A percentile compares a stretch with the other conserved stretches of the same genome.
These are phyloP conservation scores for Aspergillus pseudoterreus DNA, from an alignment of 2,329 filamentous ascomycete species.

Conservation along the genomic window DNA sequence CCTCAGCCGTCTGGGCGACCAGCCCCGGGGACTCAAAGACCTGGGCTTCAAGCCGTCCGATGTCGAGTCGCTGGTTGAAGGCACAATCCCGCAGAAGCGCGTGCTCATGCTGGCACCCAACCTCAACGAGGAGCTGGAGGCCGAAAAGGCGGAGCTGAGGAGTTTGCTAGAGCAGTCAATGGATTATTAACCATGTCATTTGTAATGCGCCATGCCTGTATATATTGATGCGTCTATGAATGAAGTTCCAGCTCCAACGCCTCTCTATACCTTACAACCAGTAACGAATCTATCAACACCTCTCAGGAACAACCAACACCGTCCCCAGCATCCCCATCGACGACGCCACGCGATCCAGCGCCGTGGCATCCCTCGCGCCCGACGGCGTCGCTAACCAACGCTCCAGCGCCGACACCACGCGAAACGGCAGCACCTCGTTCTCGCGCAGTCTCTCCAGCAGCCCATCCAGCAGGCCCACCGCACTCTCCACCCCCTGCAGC, in stretches of 20 bases:
- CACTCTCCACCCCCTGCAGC: slow-evolving; percentile 22
- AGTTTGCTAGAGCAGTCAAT: slow-evolving; percentile 63
- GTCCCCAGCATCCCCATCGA: slow-evolving; percentile 31
- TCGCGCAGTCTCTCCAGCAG: slow-evolving; percentile 16
- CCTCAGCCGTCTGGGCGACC: slow-evolving; percentile 77
- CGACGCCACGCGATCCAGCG: slow-evolving; percentile 30
- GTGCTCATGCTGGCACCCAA: slow-evolving; percentile 90
- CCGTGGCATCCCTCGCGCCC: slow-evolving; percentile 22
- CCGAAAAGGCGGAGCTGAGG: slow-evolving; percentile 69
- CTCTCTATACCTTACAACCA: too few relatives aligned
- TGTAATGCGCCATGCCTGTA: too few relatives aligned
- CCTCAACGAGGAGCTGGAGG: slow-evolving; percentile 64
- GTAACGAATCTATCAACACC: not conserved
- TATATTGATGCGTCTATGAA: too few relatives aligned
- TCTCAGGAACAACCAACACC: slow-evolving; percentile 9
- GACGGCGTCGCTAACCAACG: slow-evolving; percentile 19
- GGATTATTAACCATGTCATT: slow-evolving; percentile 42
- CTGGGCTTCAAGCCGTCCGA: slow-evolving; percentile 75
- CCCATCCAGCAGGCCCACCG: slow-evolving; percentile 16
- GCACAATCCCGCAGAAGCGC: slow-evolving; percentile 85
- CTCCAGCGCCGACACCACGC: slow-evolving; percentile 24
- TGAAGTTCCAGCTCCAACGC: too few relatives aligned
- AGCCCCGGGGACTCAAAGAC: slow-evolving; percentile 79
- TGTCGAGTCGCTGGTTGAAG: slow-evolving; percentile 82
- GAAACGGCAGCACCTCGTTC: slow-evolving; percentile 19